phyloP scores from a whole-genome alignment of 1,284 basidiomycete genomes.

The Gomphus bonarii region DNA sequence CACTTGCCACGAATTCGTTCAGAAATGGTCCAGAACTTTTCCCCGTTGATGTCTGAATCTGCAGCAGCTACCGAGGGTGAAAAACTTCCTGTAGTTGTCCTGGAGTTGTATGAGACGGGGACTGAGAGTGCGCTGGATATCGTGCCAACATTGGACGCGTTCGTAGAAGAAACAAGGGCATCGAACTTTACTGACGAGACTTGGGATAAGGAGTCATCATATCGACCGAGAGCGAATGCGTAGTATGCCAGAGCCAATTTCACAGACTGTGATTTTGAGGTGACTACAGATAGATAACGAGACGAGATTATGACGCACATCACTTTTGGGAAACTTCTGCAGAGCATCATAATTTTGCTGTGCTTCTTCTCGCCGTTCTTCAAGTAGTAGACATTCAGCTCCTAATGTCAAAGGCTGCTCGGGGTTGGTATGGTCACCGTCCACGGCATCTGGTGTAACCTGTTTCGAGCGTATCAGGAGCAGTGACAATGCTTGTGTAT shows the following conservation, averaged over 20 bases:
- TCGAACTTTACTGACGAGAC: conserved; percentile 43
- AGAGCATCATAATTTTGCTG: conserved; percentile 38
- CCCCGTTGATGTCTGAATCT: conserved; percentile 42
- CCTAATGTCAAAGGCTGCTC: conserved; percentile 36
- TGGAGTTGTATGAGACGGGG: conserved; percentile 25
- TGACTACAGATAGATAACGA: conserved; percentile 10
- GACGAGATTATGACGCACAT: conserved; percentile 36
- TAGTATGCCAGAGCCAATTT: conserved; percentile 63
- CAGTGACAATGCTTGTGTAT: conserved; percentile 54
- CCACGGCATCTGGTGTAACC: conserved; percentile 27
- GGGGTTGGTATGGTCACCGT: conserved; percentile 30
- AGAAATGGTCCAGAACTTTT: conserved; percentile 17
- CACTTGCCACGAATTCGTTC: conserved; percentile 28
- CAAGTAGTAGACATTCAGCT: conserved; percentile 44
- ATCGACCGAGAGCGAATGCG: conserved; percentile 61
- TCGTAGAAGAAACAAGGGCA: conserved; percentile 33
- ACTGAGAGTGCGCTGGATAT: conserved; percentile 31
- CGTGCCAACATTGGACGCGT: conserved; percentile 35
- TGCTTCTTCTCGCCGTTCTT: conserved; percentile 46
- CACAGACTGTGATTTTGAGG: conserved; percentile 18
- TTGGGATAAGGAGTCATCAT: conserved; percentile 49
- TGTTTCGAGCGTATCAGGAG: conserved; percentile 29
- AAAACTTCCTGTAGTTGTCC: conserved; percentile 22
- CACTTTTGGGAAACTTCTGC: conserved; percentile 41
- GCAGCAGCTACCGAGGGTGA: conserved; percentile 18